Conservation (phyloP, 2,329 filamentous ascomycete genomes). For the Aspergillus chevalieri region DNA sequence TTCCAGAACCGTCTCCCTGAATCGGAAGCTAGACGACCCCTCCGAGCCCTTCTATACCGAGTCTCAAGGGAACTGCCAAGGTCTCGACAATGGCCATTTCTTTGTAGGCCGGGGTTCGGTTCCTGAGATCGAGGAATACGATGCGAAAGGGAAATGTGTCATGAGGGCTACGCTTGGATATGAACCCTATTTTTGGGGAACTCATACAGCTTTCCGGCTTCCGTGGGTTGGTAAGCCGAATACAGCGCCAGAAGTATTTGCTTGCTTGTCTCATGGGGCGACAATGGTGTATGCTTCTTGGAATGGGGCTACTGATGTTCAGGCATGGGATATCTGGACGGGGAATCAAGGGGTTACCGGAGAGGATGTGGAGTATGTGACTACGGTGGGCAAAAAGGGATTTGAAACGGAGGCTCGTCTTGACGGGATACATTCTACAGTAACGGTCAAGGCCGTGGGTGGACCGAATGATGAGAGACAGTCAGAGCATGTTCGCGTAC, state of each 20-base stretch:
- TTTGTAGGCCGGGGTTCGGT: constrained; percentile 28
- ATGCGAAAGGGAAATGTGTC: constrained; percentile 20
- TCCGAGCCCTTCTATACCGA: constrained; percentile 15
- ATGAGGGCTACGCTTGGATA: constrained; percentile 29
- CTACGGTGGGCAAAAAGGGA: constrained; percentile 1
- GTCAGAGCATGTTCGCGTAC: constrained; percentile 9
- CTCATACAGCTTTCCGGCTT: constrained; percentile 3
- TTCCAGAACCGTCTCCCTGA: constrained; percentile 12
- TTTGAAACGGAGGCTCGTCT: constrained; percentile 7
- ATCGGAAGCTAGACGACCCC: constrained; percentile 14
- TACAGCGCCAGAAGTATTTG: constrained; percentile 12
- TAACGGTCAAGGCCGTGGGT: constrained; percentile 15
- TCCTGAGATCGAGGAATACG: constrained; percentile 27
- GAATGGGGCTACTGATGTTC: constrained; percentile 33
- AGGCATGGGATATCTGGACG: constrained; percentile 14
- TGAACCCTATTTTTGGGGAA: constrained; percentile 12
- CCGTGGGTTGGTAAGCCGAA: constrained; percentile 15
- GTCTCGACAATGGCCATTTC: constrained; percentile 16
- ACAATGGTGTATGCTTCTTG: constrained; percentile 32
- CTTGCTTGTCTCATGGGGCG: constrained; percentile 8
- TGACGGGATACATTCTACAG: constrained; percentile 1
- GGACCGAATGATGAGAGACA: constrained; percentile 12
- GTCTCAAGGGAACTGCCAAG: constrained; percentile 22
- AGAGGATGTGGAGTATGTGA: background rate
- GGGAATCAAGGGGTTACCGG: constrained; percentile 4